Base-by-base conservation (phyloP, 2,329 filamentous ascomycete genomes). In the Pleomassaria siparia region DNA sequence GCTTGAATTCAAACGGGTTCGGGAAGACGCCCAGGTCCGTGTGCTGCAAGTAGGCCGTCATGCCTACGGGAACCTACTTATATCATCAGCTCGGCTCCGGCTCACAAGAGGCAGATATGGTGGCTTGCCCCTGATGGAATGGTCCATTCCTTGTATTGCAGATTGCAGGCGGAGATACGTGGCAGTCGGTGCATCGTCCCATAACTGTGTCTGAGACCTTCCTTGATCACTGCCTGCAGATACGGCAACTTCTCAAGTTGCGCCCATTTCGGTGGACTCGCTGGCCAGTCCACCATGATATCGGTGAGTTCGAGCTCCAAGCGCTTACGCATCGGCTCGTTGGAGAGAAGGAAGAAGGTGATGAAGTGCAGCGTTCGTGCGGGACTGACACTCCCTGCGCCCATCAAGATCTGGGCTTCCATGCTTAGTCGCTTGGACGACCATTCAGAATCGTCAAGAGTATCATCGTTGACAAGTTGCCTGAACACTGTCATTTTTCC, bases 391-490 rank as follows among this genome's bases (percentile, higher is more conserved):
- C 47, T 51, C 3, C 52, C 55, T 11, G 35, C 52, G 6, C 37
- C 48, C 9, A 58, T 40, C 13, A 66, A 43, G 4, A 58, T 55
- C 26, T 61, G 50, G 12, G 51, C 60, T 50, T 67, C 64, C 20
- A 59, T 59, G 1, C 48, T 40, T 4, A 67, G 52, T 4, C 63
- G 51, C 2, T 47, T 39, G 3, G 29, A 28, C n/a, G 51, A 21
- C 18, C 40, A 30, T n/a, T 64, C 62, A n/a, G 44, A 30, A 4
- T 46, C 47, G 1, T 51, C 50, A 10, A 59, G 50, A 12, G 40
- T 35, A 30, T 60, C 36, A 26, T 59, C 63, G 21, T 62, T 56
- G 26, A 58, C 53, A 8, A 72, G 43, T 25, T 63, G 53, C 15
- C 56, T 59, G 43, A 70, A 18, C 32, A 16, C 10, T 36, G 10